Percentiles rank a stretch among this genome's conserved stretches.
Conservation (phyloP, 306 rosid genomes). For the Alnus rubra region DNA sequence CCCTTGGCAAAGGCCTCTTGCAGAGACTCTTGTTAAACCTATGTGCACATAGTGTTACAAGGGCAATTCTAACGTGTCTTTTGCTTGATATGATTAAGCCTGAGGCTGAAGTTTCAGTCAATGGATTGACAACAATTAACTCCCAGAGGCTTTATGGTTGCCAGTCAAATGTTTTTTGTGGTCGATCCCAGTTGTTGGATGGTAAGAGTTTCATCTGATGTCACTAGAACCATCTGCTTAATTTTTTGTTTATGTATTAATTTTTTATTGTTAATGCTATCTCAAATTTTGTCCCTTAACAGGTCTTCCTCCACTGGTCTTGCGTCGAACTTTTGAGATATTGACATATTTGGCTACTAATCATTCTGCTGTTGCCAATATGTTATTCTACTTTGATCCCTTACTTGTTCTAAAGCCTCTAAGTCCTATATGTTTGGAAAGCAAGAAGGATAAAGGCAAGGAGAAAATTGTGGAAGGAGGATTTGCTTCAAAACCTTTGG, state of each 20-base stretch:
- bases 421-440: conserved; percentile 36
- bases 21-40: conserved; percentile 92
- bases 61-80: conserved; percentile 67
- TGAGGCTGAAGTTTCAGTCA: conserved; percentile 69
- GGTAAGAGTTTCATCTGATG: conserved; percentile 52
- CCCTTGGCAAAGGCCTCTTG: conserved; percentile 97
- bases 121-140: conserved; percentile 56
- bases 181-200: conserved; percentile 86
- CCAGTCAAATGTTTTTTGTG: conserved; percentile 88
- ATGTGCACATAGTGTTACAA: conserved; percentile 85
- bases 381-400: conserved; percentile 74
- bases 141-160: conserved; percentile 95
- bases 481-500: conserved; percentile 36
- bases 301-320: conserved; percentile 96
- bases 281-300: conserved; percentile 31
- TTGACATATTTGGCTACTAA: conserved; percentile 81
- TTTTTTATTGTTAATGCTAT: conserved; percentile 24
- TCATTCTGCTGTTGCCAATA: conserved; percentile 84
- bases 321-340: conserved; percentile 89
- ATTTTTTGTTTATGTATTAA: conserved; percentile 10
- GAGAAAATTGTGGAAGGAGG: conserved; percentile 73
- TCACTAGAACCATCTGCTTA: conserved; percentile 6
- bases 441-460: conserved; percentile 82
- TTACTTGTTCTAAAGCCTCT: conserved; percentile 53
- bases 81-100: conserved; percentile 84